Evolutionary conservation across 2,329 filamentous ascomycete species (phyloP), one percentile per base, ranked within the genome.

Genomic region (Esteya vermicola): DNA sequence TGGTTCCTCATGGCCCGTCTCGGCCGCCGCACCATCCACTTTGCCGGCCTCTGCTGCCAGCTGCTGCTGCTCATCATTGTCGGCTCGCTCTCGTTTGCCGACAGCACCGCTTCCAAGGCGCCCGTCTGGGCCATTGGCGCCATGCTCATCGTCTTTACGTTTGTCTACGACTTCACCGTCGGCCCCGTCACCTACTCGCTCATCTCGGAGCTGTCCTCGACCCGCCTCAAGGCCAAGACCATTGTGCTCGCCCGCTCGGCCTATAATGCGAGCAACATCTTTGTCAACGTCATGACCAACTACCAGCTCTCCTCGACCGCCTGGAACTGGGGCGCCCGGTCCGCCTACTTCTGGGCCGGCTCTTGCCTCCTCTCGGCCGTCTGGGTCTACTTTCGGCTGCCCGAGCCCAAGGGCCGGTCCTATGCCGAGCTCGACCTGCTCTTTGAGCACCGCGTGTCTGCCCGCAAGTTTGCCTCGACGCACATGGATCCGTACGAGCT

Each of bases 1-100:
- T 81, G 77, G 77, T 57, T 79, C 41, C 67, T 81, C 37, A 80
- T 72, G 13, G 67, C 69, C 1, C 42, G 39, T 34, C 38, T 47
- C 14, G 43, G 44, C 22, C 45, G 48, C 16, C 47, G 48, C 23
- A 44, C 39, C 30, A 43, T 50, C 20, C 49, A 46, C 34, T 30
- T 51, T 18, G 48, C 36, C 33, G 48, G 49, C 20, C 32, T 38
- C 14, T 20, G 33, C 20, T 28, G 40, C 31, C 48, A 46, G 35
- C 30, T 39, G 16, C 16, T 28, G 4, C 36, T 49, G 53, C 38
- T 50, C 8, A 13, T 50, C 16, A 22, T 39, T 4, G 41, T 50
- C 30, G 41, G 54, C 57, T 43, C 47, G 13, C 23, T 37, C 9
- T 44, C 33, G 20, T 79, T 75, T 56, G 62, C 75, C 39, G 26